These are phyloP conservation scores for Ascochyta rabiei DNA, from an alignment of 2,329 filamentous ascomycete genomes.

Conservation along the genomic window DNA sequence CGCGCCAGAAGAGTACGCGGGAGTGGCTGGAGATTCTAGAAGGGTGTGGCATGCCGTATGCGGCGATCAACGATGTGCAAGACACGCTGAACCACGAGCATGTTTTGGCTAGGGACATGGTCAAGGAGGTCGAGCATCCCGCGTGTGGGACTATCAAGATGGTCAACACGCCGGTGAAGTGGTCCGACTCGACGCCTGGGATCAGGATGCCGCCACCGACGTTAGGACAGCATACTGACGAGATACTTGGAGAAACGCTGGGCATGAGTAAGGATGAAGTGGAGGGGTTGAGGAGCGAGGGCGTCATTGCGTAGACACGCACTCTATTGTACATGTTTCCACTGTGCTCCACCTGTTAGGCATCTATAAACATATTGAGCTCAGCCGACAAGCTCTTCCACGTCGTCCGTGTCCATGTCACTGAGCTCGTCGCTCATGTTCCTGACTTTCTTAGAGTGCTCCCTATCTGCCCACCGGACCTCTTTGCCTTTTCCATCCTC, in stretches of 20 bases:
- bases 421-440: conserved; percentile 1
- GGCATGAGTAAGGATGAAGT: conserved; percentile 43
- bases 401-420: conserved; percentile 12
- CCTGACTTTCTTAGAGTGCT: not conserved
- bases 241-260: conserved; percentile 41
- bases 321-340: not conserved
- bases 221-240: conserved; percentile 60
- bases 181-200: conserved; percentile 78
- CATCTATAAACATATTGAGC: not conserved
- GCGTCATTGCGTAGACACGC: conserved; percentile 40
- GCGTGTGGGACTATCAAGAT: conserved; percentile 85
- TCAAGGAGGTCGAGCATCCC: conserved; percentile 83
- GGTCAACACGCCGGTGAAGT: conserved; percentile 94
- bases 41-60: conserved; percentile 91
- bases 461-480: not conserved
- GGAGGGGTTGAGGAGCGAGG: conserved; percentile 38
- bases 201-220: conserved; percentile 81
- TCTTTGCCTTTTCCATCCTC: not conserved
- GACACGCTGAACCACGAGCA: conserved; percentile 83
- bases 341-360: not conserved
- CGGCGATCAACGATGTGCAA: conserved; percentile 92
- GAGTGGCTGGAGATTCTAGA: conserved; percentile 89
- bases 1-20: conserved; percentile 76
- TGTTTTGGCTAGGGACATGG: conserved; percentile 80
- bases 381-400: conserved; percentile 11